Evolutionary conservation across 352 stramenopile species (phyloP).

Genomic region (Globisporangium yorkense): DNA sequence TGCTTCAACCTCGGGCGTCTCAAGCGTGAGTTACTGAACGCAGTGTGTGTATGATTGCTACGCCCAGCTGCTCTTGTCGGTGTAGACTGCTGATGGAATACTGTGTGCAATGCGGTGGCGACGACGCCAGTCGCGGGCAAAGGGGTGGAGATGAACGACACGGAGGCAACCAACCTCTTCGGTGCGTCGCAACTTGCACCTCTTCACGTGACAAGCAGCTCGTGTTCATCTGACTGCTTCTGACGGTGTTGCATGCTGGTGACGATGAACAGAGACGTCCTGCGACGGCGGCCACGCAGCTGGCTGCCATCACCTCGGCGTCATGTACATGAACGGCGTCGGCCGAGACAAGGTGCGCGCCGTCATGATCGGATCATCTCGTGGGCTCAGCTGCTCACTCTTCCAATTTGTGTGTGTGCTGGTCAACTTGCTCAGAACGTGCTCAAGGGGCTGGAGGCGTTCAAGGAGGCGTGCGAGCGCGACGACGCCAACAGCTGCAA

Average conservation of each 20-base stretch:
- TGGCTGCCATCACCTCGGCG: slow-evolving; percentile 80
- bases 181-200: slow-evolving; percentile 21
- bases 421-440: slow-evolving; percentile 31
- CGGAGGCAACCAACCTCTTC: slow-evolving; percentile 63
- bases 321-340: slow-evolving; percentile 73
- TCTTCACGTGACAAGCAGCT: neutral
- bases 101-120: neutral
- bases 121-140: slow-evolving; percentile 63
- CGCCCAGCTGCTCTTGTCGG: neutral
- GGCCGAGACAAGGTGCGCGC: slow-evolving; percentile 59
- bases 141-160: slow-evolving; percentile 61
- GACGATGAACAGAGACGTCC: slow-evolving; percentile 55
- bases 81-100: neutral
- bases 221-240: neutral
- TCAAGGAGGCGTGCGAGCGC: slow-evolving; percentile 68
- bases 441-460: slow-evolving; percentile 52
- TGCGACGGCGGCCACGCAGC: slow-evolving; percentile 66
- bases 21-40: slow-evolving; percentile 36
- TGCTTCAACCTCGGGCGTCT: slow-evolving; percentile 86
- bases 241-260: neutral
- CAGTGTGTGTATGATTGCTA: neutral
- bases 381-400: neutral
- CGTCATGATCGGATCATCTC: neutral
- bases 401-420: neutral
- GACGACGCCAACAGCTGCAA: slow-evolving; percentile 83